A percentile compares a stretch with the other conserved stretches of the same genome.
Conservation (phyloP, 768 basidiomycete genomes). For the Leucosporidium creatinivorum region DNA sequence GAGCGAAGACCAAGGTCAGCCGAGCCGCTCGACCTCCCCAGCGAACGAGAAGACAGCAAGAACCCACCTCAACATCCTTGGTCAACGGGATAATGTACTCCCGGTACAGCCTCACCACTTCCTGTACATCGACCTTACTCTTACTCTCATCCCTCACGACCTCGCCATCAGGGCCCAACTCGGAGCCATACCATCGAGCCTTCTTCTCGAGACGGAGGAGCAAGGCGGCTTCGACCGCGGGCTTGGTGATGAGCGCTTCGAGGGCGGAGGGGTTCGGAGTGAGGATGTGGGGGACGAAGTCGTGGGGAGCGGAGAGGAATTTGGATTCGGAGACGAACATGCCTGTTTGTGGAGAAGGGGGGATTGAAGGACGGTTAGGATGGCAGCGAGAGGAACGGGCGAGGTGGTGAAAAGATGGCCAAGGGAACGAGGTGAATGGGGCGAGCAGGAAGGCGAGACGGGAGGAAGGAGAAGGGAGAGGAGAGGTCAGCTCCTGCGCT, state of each 20-base stretch:
- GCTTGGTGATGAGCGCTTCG: constrained; percentile 88
- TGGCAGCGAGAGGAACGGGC: too few species aligned
- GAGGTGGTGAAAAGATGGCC: too few species aligned
- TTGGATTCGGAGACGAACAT: constrained; percentile 99
- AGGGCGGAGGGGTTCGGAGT: constrained; percentile 65
- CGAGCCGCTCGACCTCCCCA: too few species aligned
- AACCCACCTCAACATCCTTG: constrained; percentile 87
- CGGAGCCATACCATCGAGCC: constrained; percentile 65
- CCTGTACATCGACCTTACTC: constrained; percentile 80
- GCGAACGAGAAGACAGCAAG: too few species aligned
- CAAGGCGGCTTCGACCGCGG: constrained; percentile 81
- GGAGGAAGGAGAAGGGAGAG: not conserved
- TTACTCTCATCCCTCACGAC: constrained; percentile 34
- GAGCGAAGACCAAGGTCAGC: too few species aligned
- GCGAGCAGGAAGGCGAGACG: too few species aligned
- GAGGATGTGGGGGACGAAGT: constrained; percentile 87
- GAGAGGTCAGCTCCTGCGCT: not conserved
- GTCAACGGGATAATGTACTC: constrained; percentile 95
- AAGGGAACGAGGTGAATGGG: too few species aligned
- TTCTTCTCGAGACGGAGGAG: constrained; percentile 80
- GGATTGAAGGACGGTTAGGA: not conserved
- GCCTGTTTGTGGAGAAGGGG: constrained; percentile 49
- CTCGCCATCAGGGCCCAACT: constrained; percentile 65
- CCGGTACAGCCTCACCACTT: constrained; percentile 87
- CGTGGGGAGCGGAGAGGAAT: constrained; percentile 73